phyloP scores from a whole-genome alignment of 441 rosid species.

The Aquilaria agallochum region DNA sequence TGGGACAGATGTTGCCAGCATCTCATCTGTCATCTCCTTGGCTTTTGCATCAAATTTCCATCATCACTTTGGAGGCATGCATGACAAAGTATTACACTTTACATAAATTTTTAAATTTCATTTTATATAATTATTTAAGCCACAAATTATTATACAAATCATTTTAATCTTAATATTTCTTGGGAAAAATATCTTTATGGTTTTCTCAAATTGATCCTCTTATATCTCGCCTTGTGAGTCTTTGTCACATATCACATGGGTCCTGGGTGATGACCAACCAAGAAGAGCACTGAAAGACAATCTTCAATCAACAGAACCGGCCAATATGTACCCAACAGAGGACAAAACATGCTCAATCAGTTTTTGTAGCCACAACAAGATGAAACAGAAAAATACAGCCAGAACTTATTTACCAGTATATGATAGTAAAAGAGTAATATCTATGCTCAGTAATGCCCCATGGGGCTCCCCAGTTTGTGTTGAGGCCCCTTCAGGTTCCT shows the following conservation, averaged over 20 bases:
- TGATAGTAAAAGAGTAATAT: conserved; percentile 6
- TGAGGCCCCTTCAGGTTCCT: conserved; percentile 21
- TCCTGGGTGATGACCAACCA: neutral
- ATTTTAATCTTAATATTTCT: no score
- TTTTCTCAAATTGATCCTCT: neutral
- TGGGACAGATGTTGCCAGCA: conserved; percentile 14
- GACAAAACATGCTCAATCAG: conserved; percentile 19
- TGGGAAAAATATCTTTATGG: no score
- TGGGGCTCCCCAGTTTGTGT: conserved; percentile 14
- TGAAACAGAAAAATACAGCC: neutral
- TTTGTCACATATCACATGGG: conserved; percentile 17
- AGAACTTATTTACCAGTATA: neutral
- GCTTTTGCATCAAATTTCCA: no score
- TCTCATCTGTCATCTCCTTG: conserved; percentile 13
- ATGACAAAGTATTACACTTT: no score
- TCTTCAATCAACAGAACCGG: conserved; percentile 14
- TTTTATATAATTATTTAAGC: no score
- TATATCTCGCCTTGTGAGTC: conserved; percentile 16
- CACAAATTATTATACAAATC: no score
- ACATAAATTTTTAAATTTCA: no score
- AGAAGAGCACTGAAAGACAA: conserved; percentile 14
- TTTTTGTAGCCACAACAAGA: conserved; percentile 10
- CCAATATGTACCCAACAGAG: conserved; percentile 18
- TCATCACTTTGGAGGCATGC: no score
- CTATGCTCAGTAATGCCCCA: conserved; percentile 21